Evolutionary conservation across 2,329 filamentous ascomycete species (phyloP).

Genomic region (Graphiopsis chlorocephala): DNA sequence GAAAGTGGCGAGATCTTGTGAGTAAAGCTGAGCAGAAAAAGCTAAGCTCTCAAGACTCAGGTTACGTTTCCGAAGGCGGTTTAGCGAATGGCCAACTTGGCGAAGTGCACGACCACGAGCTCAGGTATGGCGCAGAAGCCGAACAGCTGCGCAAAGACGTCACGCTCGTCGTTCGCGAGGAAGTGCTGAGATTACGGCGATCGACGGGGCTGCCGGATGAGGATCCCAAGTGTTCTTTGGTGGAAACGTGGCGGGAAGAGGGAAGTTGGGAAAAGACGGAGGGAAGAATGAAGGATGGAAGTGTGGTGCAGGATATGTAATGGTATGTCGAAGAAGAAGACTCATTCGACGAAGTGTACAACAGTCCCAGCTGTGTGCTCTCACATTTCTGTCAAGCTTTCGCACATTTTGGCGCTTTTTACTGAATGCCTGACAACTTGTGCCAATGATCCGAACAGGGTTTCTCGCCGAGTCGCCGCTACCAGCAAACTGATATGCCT

Average conservation of each 20-base stretch:
- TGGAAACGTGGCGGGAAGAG: slow-evolving; percentile 73
- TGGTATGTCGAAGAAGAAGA: neutral
- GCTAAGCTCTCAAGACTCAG: slow-evolving; percentile 7
- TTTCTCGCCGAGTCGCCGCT: neutral
- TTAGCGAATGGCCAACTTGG: slow-evolving; percentile 42
- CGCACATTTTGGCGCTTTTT: neutral
- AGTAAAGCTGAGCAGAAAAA: slow-evolving; percentile 47
- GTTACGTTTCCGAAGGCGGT: neutral
- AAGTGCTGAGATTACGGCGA: slow-evolving; percentile 75
- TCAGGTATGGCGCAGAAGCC: slow-evolving; percentile 72
- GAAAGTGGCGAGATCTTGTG: slow-evolving; percentile 68
- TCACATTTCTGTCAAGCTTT: neutral
- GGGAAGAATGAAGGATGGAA: slow-evolving; percentile 60
- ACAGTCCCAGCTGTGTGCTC: neutral
- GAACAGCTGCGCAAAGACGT: slow-evolving; percentile 75
- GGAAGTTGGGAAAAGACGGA: slow-evolving; percentile 49
- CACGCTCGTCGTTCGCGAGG: slow-evolving; percentile 70
- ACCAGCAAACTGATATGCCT: neutral
- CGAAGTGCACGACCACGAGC: slow-evolving; percentile 62
- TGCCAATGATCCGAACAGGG: too few relatives aligned
- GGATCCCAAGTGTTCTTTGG: slow-evolving; percentile 71
- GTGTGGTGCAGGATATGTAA: slow-evolving; percentile 57
- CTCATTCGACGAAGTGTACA: neutral
- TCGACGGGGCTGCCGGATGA: slow-evolving; percentile 74
- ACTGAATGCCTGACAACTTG: too few relatives aligned